Percentiles rank a stretch among this genome's conserved stretches.
phyloP scores from a whole-genome alignment of 2,329 filamentous ascomycete genomes.

The Fusarium albosuccineum region DNA sequence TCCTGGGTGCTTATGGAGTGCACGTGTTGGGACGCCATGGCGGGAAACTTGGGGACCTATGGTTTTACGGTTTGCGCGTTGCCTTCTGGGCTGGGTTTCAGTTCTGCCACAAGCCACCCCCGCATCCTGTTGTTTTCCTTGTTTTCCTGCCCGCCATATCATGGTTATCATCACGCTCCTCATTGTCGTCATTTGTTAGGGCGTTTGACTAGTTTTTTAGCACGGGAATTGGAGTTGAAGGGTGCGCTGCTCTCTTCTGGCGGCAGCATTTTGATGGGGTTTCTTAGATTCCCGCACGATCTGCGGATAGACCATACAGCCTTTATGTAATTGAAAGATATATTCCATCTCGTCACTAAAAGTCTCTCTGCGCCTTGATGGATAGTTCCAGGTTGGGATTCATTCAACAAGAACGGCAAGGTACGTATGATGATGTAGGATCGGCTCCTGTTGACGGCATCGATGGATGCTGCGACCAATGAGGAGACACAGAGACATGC shows the following conservation, averaged over 20 bases:
- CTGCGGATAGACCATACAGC: constrained; percentile 32
- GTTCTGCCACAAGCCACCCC: constrained; percentile 19
- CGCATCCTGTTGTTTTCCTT: constrained; percentile 29
- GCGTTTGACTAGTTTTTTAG: constrained; percentile 44
- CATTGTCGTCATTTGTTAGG: constrained; percentile 35
- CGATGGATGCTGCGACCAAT: constrained; percentile 12
- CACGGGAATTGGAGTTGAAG: constrained; percentile 43
- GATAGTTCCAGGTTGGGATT: background rate
- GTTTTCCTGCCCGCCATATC: constrained; percentile 32
- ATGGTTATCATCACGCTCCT: constrained; percentile 15
- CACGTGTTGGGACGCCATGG: constrained; percentile 35
- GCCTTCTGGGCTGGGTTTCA: constrained; percentile 8
- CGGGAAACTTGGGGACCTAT: constrained; percentile 26
- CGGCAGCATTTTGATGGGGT: constrained; percentile 20
- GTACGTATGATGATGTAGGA: constrained; percentile 26
- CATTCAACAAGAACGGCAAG: background rate
- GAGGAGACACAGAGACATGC: constrained; percentile 2
- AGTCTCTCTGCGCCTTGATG: background rate
- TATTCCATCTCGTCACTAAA: constrained; percentile 1
- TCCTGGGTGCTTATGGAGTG: constrained; percentile 26
- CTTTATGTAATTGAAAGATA: constrained; percentile 37
- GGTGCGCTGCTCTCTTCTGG: constrained; percentile 13
- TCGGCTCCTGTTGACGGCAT: constrained; percentile 16
- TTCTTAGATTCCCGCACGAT: constrained; percentile 29
- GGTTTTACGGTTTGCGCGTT: constrained; percentile 9